A percentile compares a stretch with the other conserved stretches of the same genome.
Conservation (phyloP, 129 eudicot genomes). For the Oenanthe sinensis region DNA sequence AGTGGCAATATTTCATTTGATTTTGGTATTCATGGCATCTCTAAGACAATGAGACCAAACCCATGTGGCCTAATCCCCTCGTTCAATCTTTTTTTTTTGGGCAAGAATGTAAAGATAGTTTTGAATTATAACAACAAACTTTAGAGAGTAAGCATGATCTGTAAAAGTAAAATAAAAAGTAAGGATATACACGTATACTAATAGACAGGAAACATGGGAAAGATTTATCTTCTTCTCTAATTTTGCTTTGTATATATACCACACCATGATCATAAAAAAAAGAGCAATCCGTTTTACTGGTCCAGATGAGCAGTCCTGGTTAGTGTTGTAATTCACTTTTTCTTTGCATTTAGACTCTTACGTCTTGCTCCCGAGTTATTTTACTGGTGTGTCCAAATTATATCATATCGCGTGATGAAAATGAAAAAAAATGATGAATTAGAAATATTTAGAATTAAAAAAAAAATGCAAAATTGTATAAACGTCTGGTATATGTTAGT, state of each 20-base stretch:
- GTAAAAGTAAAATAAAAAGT: not conserved
- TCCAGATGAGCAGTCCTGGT: not conserved
- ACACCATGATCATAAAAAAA: no score
- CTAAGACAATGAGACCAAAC: slow-evolving; percentile 4
- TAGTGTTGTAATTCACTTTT: no score
- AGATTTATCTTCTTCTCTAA: not conserved
- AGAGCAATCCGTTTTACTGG: not conserved
- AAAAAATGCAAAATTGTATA: no score
- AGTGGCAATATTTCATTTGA: not conserved
- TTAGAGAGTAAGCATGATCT: slow-evolving; percentile 6
- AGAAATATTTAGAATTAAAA: no score
- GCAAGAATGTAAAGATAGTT: not conserved
- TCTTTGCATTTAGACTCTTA: not conserved
- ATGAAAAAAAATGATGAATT: no score
- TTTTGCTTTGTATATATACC: not conserved
- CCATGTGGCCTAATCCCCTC: slow-evolving; percentile 14
- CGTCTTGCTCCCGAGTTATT: no score
- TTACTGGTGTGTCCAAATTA: no score
- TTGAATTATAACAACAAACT: not conserved
- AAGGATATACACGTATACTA: not conserved
- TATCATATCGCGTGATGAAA: no score
- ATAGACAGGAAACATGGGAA: slow-evolving; percentile 8
- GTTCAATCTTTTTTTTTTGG: not conserved
- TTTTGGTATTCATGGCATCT: not conserved
- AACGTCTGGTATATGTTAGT: no score